phyloP scores from a whole-genome alignment of 2,329 filamentous ascomycete species.

The Geosmithia morbida region DNA sequence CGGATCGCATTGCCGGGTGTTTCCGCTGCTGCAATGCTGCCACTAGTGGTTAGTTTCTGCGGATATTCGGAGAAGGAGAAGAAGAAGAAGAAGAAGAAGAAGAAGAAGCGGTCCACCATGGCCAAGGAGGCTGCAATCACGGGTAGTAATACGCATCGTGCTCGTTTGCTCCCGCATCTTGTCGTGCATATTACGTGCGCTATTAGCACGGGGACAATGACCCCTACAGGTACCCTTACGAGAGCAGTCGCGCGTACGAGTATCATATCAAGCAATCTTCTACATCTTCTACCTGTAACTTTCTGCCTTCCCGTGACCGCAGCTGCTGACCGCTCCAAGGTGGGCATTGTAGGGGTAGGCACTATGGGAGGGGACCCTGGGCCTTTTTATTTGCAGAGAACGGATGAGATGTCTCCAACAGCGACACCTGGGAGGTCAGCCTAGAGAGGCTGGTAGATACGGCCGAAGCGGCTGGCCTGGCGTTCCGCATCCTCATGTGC shows the following conservation, averaged over 20 bases:
- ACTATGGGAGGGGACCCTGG: background rate
- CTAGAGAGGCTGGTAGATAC: background rate
- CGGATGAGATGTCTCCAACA: background rate
- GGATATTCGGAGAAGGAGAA: background rate
- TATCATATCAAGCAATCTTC: no score
- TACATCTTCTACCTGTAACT: no score
- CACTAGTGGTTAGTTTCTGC: background rate
- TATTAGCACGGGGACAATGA: background rate
- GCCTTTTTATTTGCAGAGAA: constrained; percentile 1
- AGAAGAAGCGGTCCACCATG: background rate
- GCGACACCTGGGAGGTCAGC: background rate
- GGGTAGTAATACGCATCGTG: background rate
- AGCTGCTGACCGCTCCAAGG: background rate
- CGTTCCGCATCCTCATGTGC: background rate
- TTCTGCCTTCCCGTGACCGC: background rate
- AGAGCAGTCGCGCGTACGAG: no score
- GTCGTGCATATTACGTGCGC: background rate
- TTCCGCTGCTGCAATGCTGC: background rate
- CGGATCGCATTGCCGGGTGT: background rate
- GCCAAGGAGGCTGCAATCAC: background rate
- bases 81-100: background rate
- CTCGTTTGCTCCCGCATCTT: background rate
- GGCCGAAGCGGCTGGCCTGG: background rate
- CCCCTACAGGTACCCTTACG: no score
- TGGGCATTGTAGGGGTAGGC: constrained; percentile 1